Evolutionary conservation across 78 protist species (phyloP).

Genomic region (Chrysochromulina parva): DNA sequence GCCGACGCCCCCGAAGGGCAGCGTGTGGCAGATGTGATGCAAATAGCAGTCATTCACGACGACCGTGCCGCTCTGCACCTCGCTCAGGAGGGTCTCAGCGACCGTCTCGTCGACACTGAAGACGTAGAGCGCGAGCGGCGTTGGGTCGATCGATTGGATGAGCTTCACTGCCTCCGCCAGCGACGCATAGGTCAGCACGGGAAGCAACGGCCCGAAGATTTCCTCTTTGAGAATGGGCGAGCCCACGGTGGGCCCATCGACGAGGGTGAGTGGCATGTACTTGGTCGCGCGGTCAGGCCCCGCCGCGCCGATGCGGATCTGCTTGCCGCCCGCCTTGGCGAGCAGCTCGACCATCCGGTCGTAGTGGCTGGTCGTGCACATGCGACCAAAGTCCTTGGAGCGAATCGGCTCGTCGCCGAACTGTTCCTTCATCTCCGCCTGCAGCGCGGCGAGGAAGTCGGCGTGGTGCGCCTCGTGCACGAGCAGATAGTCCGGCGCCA

Average conservation of each 20-base stretch:
- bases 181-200: conserved; percentile 45
- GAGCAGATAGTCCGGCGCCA: conserved; percentile 80
- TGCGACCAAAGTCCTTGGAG: conserved; percentile 33
- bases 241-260: conserved; percentile 34
- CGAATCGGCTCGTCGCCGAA: conserved; percentile 25
- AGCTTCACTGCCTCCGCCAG: conserved; percentile 60
- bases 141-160: conserved; percentile 37
- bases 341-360: conserved; percentile 34
- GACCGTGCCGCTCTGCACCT: conserved; percentile 43
- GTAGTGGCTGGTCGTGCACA: not conserved
- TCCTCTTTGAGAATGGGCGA: conserved; percentile 59
- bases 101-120: conserved; percentile 58
- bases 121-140: conserved; percentile 83
- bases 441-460: conserved; percentile 32
- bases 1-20: conserved; percentile 98
- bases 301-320: not conserved
- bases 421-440: not conserved
- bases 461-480: not conserved
- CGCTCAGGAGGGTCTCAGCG: not conserved
- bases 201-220: conserved; percentile 90
- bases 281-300: not conserved
- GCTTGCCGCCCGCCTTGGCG: not conserved
- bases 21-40: not conserved
- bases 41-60: conserved; percentile 60
- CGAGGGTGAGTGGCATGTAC: conserved; percentile 69